phyloP scores from a whole-genome alignment of 2,329 filamentous ascomycete species.

The Bretziella fagacearum region DNA sequence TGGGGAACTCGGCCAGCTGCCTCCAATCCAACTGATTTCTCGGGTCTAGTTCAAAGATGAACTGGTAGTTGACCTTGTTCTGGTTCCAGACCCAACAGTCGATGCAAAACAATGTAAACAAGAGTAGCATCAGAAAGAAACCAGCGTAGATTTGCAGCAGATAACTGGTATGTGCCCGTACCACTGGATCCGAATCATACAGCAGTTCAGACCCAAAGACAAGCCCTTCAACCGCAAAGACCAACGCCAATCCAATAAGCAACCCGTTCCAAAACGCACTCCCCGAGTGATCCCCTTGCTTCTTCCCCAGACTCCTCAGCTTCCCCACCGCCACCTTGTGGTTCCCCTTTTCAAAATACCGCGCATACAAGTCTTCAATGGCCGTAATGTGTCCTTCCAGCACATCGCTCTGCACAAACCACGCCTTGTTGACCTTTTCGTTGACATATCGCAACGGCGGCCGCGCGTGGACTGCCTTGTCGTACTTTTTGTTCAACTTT shows the following conservation, averaged over 20 bases:
- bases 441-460: constrained; percentile 69
- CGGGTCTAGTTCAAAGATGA: constrained; percentile 92
- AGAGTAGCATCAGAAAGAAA: constrained; percentile 67
- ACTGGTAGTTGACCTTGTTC: constrained; percentile 85
- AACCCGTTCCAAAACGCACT: constrained; percentile 46
- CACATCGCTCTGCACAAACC: constrained; percentile 80
- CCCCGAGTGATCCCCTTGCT: constrained; percentile 27
- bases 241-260: constrained; percentile 48
- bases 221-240: constrained; percentile 50
- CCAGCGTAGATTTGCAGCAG: constrained; percentile 82
- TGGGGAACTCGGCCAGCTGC: constrained; percentile 70
- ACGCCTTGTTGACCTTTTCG: constrained; percentile 76
- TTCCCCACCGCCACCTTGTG: constrained; percentile 82
- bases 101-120: constrained; percentile 71
- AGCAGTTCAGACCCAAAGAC: constrained; percentile 41
- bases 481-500: constrained; percentile 98
- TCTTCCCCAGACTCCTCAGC: constrained; percentile 54
- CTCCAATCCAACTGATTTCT: constrained; percentile 79
- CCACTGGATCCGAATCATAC: constrained; percentile 28
- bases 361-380: constrained; percentile 80
- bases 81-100: constrained; percentile 69
- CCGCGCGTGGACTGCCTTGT: constrained; percentile 70
- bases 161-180: constrained; percentile 43
- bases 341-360: constrained; percentile 88
- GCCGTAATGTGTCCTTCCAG: constrained; percentile 64